Evolutionary conservation across 2,329 filamentous ascomycete species (phyloP), one percentile per base, ranked within the genome.

Genomic region (Neodidymelliopsis sp.): DNA sequence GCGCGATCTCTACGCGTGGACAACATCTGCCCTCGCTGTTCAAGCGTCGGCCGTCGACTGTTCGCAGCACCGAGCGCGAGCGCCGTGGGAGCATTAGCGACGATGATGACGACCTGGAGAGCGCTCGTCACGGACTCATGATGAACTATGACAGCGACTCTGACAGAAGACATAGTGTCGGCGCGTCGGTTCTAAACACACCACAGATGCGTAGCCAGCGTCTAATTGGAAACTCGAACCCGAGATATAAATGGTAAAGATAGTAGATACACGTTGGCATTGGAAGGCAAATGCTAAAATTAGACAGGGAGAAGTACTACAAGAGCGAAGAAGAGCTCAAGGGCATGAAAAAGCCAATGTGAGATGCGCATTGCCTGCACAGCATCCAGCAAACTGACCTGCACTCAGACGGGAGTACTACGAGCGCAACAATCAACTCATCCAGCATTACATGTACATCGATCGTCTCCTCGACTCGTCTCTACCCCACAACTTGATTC

Each of bases 391-490:
- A 2, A 24, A 51, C 48, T 58, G 54, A 63, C 36, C n/a, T 24
- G 6, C 4, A 5, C 23, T 20, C 56, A 87, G 84, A 52, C 88
- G 91, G 35, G 69, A 87, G 65, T 97, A 96, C 75, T 96, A 97
- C 67, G 87, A 95, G 77, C 85, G 90, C 31, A 93, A 87, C 67
- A 97, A 97, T 74, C 86, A 87, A 60, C 79, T 97, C 31, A 85
- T 97, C 50, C 89, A 94, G 71, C 89, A 96, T 70, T 97, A 97
- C 71, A 80, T 95, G 56, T 97, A 95, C 71, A 96, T 97, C 62
- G 93, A 97, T 74, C 84, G 88, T 41, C 79, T 97, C 47, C 81
- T 97, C 53, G 91, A 96, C 74, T 96, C 91, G 7, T 92, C 90
- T 22, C 83, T 96, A n/a, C 92, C 92, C 2, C 92, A 96, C 67